phyloP scores from a whole-genome alignment of 345 rosid genomes.

The Ailanthus altissimus region DNA sequence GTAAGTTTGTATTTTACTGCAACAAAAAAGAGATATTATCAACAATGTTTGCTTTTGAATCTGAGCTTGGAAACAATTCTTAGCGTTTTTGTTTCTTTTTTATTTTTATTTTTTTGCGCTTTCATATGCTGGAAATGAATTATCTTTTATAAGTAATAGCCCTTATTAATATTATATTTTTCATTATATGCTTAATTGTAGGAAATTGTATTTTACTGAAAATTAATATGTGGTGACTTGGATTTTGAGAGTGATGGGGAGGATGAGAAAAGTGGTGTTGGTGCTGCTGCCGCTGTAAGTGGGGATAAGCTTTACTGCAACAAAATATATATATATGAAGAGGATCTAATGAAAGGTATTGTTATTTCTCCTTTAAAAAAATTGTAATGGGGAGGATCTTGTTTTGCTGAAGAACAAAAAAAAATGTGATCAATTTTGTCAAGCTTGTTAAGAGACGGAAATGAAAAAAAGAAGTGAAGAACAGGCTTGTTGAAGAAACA shows the following conservation, averaged over 20 bases:
- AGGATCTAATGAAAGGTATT: conserved; percentile 42
- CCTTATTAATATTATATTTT: not conserved
- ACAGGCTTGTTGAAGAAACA: too few species aligned
- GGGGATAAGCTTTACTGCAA: conserved; percentile 17
- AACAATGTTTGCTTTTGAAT: too few species aligned
- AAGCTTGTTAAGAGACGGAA: too few species aligned
- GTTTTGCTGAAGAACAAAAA: too few species aligned
- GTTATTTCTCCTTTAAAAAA: not conserved
- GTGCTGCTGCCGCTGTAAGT: too few species aligned
- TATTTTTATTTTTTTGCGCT: too few species aligned
- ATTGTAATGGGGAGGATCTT: not conserved
- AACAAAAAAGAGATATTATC: too few species aligned
- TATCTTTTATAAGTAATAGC: not conserved
- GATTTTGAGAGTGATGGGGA: conserved; percentile 51
- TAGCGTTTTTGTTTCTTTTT: not conserved
- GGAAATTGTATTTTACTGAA: not conserved
- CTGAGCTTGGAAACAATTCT: not conserved
- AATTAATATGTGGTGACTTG: conserved; percentile 17
- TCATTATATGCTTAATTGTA: not conserved
- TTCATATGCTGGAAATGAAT: not conserved
- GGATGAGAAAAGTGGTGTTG: conserved; percentile 10
- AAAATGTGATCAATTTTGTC: too few species aligned
- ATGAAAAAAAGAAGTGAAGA: too few species aligned
- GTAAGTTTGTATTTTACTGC: too few species aligned
- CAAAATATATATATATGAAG: conserved; percentile 28